Percentiles rank a stretch among this genome's conserved stretches.
phyloP scores from a whole-genome alignment of 345 rosid genomes.

The Aethionema arabicum region DNA sequence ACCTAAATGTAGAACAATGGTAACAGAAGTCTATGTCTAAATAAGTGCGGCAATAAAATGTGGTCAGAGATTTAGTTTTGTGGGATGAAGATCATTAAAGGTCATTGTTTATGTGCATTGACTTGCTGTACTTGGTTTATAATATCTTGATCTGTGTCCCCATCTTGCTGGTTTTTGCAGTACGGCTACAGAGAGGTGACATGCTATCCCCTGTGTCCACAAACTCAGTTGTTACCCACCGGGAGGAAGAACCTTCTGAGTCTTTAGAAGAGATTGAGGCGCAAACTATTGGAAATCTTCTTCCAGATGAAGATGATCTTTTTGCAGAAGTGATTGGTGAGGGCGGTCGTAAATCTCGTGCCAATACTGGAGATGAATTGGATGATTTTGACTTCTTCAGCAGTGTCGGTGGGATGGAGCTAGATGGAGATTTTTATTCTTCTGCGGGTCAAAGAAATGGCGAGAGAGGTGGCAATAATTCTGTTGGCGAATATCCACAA shows the following conservation, averaged over 20 bases:
- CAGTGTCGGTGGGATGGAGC: constrained; percentile 92
- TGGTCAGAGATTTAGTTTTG: background rate
- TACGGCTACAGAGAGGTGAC: constrained; percentile 54
- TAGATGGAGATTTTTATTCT: constrained; percentile 64
- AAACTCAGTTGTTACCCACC: constrained; percentile 45
- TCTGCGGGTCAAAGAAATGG: constrained; percentile 41
- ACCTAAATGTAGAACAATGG: background rate
- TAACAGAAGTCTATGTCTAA: background rate
- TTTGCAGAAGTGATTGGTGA: constrained; percentile 80
- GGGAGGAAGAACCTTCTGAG: constrained; percentile 65
- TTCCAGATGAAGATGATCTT: constrained; percentile 90
- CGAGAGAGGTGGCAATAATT: constrained; percentile 48
- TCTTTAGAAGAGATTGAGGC: constrained; percentile 85
- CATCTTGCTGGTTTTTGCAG: constrained; percentile 42
- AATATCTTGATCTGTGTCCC: constrained; percentile 3
- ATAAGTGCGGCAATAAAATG: background rate
- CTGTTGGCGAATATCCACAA: constrained; percentile 53
- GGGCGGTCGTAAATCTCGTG: constrained; percentile 44
- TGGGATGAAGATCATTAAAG: background rate
- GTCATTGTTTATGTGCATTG: constrained; percentile 1
- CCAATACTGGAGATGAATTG: constrained; percentile 54
- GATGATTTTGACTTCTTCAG: constrained; percentile 90
- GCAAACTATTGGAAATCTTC: constrained; percentile 84
- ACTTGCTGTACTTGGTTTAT: constrained; percentile 9
- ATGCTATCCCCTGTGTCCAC: constrained; percentile 45